Evolutionary conservation across 2,329 filamentous ascomycete genomes (phyloP).

Genomic region (Pseudopyrenochaeta lycopersici): DNA sequence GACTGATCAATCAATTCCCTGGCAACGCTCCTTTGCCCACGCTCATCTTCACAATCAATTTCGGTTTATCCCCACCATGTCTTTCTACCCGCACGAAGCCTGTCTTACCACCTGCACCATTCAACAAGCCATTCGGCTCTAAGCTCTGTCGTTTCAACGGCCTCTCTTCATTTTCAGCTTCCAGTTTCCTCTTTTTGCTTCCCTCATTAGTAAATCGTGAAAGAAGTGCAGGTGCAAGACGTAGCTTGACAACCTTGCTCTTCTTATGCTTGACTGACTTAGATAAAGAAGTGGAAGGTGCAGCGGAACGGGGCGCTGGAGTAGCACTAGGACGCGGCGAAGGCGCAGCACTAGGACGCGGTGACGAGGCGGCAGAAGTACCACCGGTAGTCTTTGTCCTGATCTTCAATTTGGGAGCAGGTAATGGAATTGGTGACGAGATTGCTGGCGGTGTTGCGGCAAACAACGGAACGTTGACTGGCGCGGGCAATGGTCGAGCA

Average conservation of each 20-base stretch:
- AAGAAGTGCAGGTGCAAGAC: conserved; percentile 23
- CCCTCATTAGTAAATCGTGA: conserved; percentile 17
- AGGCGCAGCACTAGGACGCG: conserved; percentile 19
- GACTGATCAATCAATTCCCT: not conserved
- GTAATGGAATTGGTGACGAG: conserved; percentile 31
- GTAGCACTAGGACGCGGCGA: conserved; percentile 21
- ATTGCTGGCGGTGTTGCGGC: conserved; percentile 32
- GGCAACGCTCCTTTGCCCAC: conserved; percentile 23
- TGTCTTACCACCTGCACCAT: conserved; percentile 18
- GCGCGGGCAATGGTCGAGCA: conserved; percentile 3
- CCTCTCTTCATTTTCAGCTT: conserved; percentile 20
- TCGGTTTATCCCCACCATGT: conserved; percentile 20
- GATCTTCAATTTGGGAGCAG: conserved; percentile 39
- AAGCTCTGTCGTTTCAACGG: conserved; percentile 40
- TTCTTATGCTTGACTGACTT: conserved; percentile 28
- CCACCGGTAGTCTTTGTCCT: conserved; percentile 32
- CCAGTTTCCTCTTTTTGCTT: conserved; percentile 35
- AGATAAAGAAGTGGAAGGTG: conserved; percentile 5
- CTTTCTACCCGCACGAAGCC: conserved; percentile 29
- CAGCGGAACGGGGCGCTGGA: conserved; percentile 6
- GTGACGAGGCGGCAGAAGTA: conserved; percentile 18
- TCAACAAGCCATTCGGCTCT: conserved; percentile 24
- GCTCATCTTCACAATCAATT: conserved; percentile 31
- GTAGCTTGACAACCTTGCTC: conserved; percentile 38
- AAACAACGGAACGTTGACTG: conserved; percentile 21